phyloP scores from a whole-genome alignment of 306 rosid genomes.

The Elaeagnus macrophylla region DNA sequence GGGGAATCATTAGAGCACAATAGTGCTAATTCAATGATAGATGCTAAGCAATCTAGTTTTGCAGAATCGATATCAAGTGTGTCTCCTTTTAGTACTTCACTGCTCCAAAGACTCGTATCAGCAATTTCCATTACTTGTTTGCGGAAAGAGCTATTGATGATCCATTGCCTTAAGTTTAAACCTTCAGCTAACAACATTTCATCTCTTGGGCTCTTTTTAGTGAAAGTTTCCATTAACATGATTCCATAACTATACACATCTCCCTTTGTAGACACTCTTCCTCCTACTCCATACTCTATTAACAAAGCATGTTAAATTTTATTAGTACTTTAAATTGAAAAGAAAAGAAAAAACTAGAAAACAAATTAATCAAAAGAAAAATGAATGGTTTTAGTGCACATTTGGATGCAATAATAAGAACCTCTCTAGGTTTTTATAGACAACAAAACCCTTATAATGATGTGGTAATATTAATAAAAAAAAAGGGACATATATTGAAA shows the following conservation, averaged over 20 bases:
- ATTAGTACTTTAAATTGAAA: too few species aligned
- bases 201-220: neutral
- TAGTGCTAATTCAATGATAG: conserved; percentile 1
- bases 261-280: neutral
- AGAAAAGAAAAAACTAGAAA: too few species aligned
- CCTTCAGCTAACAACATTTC: neutral
- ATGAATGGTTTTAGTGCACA: too few species aligned
- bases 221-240: conserved; percentile 1
- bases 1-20: neutral
- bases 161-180: conserved; percentile 4
- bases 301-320: neutral
- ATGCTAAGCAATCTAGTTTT: neutral
- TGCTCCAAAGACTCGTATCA: neutral
- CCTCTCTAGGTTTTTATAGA: too few species aligned
- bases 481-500: too few species aligned
- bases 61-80: neutral
- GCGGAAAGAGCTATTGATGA: neutral
- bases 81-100: neutral
- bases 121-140: neutral
- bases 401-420: too few species aligned
- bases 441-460: too few species aligned
- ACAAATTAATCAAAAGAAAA: too few species aligned
- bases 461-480: too few species aligned
- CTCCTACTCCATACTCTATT: neutral
- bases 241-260: neutral